A percentile compares a stretch with the other conserved stretches of the same genome.
phyloP scores from a whole-genome alignment of 2,329 filamentous ascomycete genomes.

The Cercospora zeina region DNA sequence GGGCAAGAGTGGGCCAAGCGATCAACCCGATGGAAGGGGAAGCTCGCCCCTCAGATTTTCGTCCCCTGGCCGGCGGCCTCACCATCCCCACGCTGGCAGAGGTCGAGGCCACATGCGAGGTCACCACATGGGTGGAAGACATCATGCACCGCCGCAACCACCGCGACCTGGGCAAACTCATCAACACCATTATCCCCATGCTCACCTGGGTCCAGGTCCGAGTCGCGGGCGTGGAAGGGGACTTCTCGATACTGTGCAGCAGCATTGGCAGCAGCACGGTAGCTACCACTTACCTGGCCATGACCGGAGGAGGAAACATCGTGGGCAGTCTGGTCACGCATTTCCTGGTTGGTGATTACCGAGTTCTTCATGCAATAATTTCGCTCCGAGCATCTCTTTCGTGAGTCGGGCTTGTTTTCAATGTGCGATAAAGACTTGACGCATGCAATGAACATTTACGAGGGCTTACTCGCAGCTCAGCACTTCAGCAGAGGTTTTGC shows the following conservation, averaged over 20 bases:
- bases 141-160: neutral
- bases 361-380: too few species aligned
- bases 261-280: slow-evolving; percentile 12
- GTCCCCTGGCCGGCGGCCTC: neutral
- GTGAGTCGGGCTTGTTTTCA: too few species aligned
- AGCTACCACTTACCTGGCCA: slow-evolving; percentile 6
- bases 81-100: neutral
- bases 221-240: neutral
- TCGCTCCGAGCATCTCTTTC: too few species aligned
- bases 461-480: too few species aligned
- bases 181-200: neutral
- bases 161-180: neutral
- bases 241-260: slow-evolving; percentile 6
- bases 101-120: neutral
- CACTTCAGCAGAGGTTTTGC: neutral
- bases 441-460: too few species aligned
- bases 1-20: neutral
- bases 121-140: neutral
- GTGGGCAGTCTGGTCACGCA: neutral
- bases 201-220: neutral
- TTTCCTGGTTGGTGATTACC: slow-evolving; percentile 6
- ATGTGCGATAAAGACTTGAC: too few species aligned
- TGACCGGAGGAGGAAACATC: slow-evolving; percentile 4
- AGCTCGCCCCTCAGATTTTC: slow-evolving; percentile 1
- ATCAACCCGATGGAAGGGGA: neutral